A percentile compares a stretch with the other conserved stretches of the same genome.
phyloP scores from a whole-genome alignment of 371 early-diverging fungal species.

The Dinochytrium kinnereticum region DNA sequence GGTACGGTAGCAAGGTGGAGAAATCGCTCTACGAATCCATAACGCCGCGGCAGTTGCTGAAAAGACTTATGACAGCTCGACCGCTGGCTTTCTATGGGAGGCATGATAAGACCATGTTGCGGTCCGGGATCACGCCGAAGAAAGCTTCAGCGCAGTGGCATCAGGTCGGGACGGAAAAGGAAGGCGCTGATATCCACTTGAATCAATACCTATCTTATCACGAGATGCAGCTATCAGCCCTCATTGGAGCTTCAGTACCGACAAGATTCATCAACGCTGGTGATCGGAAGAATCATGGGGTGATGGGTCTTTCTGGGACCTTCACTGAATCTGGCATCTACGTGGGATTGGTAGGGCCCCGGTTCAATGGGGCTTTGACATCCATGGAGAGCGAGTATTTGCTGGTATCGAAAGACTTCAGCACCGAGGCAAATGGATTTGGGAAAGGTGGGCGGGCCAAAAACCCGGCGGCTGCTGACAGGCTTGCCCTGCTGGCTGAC shows the following conservation, averaged over 20 bases:
- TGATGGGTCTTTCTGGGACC: not conserved
- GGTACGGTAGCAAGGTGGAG: not conserved
- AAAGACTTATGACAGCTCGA: not conserved
- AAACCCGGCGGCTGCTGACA: slow-evolving; percentile 5
- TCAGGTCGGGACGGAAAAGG: not conserved
- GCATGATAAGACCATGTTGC: not conserved
- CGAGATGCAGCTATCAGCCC: slow-evolving; percentile 25
- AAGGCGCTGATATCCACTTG: not conserved
- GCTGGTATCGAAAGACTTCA: not conserved
- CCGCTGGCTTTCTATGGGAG: slow-evolving; percentile 9
- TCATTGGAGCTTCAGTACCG: slow-evolving; percentile 39
- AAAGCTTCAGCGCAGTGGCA: slow-evolving; percentile 2
- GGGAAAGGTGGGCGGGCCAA: not conserved
- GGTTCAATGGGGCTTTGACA: slow-evolving; percentile 34
- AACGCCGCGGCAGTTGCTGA: not conserved
- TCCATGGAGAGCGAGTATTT: slow-evolving; percentile 38
- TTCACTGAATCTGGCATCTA: slow-evolving; percentile 33
- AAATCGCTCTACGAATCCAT: not conserved
- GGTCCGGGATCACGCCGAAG: not conserved
- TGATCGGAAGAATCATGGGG: slow-evolving; percentile 28
- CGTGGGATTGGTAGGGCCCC: slow-evolving; percentile 44
- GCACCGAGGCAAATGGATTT: slow-evolving; percentile 5
- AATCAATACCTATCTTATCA: slow-evolving; percentile 7
- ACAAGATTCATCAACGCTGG: slow-evolving; percentile 48
- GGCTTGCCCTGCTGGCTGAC: slow-evolving; percentile 16